Base-by-base conservation (phyloP, 306 rosid genomes). In the Trichosanthes truncata region DNA sequence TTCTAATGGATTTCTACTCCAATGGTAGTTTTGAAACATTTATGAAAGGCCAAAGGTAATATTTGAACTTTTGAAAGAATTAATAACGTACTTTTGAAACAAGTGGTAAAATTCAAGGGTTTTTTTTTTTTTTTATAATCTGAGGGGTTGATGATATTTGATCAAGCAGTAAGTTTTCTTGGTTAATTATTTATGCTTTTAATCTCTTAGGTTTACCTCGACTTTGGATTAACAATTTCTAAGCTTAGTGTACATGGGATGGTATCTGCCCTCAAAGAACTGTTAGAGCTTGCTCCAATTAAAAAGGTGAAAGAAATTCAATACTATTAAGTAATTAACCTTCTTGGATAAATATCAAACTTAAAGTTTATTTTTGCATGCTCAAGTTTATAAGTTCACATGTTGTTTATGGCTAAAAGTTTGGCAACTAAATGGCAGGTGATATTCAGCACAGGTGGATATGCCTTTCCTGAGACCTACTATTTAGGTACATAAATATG, bases 191-290 rank as follows among this genome's bases (percentile, higher is more conserved):
- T 23, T 52, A 43, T 52, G 45, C 63, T 84, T 80, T 84, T 78
- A 46, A 31, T 76, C 77, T 76, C 78, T 59, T 92, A 93, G 97
- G 94, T 93, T 78, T 89, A 90, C 85, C 89, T 93, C 56, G 98
- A 93, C 86, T 92, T 93, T 84, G 98, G 98, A n/a, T 75, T 92
- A 88, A 93, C 94, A 48, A 82, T 89, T 78, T 97, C 97, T n/a
- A 92, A 90, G 86, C 93, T 93, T 15, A 93, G 97, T 85, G 88
- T 87, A 74, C 93, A 93, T 82, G 96, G 98, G 45, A 90, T 93
- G 98, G 76, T 87, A 84, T 86, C 97, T 82, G 81, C 98, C 79
- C 63, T 93, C 63, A 93, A 92, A 88, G 94, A 92, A 82, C 94
- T 93, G 61, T 83, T 92, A 85, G 97, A 90, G 63, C 86, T 88